Evolutionary conservation across 805 yeast species (phyloP), one percentile per base, ranked within the genome.

Genomic region (Candida hungchunana): DNA sequence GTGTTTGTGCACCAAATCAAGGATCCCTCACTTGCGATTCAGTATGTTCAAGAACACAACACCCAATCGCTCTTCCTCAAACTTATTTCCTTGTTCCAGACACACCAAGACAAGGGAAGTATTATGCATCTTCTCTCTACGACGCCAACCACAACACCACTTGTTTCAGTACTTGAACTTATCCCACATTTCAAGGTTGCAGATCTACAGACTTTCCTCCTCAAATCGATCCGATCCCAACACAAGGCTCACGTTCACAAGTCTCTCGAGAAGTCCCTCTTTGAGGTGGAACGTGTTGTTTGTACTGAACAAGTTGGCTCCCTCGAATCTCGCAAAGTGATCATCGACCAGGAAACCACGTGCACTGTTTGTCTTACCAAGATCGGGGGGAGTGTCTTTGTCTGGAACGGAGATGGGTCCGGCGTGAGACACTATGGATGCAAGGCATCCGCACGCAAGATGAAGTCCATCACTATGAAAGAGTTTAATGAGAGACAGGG

Each of bases 11-110:
- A 72, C 32, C 76, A 77, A 15, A 56, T 84, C 29, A 59, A 71
- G 4, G 82, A 82, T 50, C 67, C 74, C 31, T 58, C 58, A 15
- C 61, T 64, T n/a, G 83, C 95, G 0, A 69, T 81, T 41, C 53
- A 60, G 3, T 83, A 38, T 9, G 51, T 48, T 0, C 42, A 55
- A 14, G 83, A 85, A 3, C 44, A 56, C 18, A 40, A 53, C 22
- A 26, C 42, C 6, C 31, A 24, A 10, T 31, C 25, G 5, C 55
- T 73, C 8, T 60, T 82, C n/a, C 16, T 50, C n/a, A 40, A 43
- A 7, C 39, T 62, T 22, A 58, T 77, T n/a, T 55, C 61, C 38
- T 56, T 62, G 26, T 55, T 67, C 26, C 51, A 59, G n/a, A 57
- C 56, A 11, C 58, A 61, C 26, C 41, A 55, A 5, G 65, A 59